Evolutionary conservation across 1,284 basidiomycete species (phyloP).

Genomic region (Cutaneotrichosporon dermatis): DNA sequence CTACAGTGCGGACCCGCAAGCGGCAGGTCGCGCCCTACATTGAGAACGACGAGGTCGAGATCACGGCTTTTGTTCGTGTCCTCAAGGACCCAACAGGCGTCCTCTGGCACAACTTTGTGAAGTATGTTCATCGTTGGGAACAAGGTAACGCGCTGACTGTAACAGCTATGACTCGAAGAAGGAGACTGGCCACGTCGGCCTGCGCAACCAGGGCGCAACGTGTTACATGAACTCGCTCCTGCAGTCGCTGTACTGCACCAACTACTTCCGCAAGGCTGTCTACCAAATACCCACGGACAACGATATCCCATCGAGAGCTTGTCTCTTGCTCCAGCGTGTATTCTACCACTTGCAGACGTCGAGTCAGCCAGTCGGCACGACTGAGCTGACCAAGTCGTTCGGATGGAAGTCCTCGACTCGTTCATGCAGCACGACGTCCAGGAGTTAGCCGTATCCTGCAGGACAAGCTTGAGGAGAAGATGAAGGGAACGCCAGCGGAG

Average conservation of each 20-base stretch:
- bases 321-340: conserved; percentile 88
- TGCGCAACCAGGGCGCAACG: conserved; percentile 99
- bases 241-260: conserved; percentile 93
- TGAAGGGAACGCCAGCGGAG: conserved; percentile 98
- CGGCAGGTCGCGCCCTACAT: conserved; percentile 87
- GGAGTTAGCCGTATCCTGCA: conserved; percentile 94
- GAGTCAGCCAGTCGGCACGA: conserved; percentile 97
- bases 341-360: conserved; percentile 98
- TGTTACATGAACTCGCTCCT: conserved; percentile 99
- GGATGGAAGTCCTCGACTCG: conserved; percentile 99
- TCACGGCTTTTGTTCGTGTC: conserved; percentile 96
- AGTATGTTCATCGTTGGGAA: conserved; percentile 54
- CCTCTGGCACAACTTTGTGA: conserved; percentile 99
- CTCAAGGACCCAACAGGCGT: conserved; percentile 98
- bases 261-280: conserved; percentile 94
- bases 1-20: conserved; percentile 63
- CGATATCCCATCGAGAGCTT: conserved; percentile 92
- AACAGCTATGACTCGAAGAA: conserved; percentile 99
- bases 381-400: conserved; percentile 97
- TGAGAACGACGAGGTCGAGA: conserved; percentile 88
- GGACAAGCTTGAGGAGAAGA: conserved; percentile 97
- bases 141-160: neutral
- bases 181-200: conserved; percentile 94
- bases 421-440: conserved; percentile 99
- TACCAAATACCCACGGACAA: conserved; percentile 99